These are phyloP conservation scores for Xylaria venustula DNA, from an alignment of 495 filamentous ascomycete genomes.

Conservation along the genomic window DNA sequence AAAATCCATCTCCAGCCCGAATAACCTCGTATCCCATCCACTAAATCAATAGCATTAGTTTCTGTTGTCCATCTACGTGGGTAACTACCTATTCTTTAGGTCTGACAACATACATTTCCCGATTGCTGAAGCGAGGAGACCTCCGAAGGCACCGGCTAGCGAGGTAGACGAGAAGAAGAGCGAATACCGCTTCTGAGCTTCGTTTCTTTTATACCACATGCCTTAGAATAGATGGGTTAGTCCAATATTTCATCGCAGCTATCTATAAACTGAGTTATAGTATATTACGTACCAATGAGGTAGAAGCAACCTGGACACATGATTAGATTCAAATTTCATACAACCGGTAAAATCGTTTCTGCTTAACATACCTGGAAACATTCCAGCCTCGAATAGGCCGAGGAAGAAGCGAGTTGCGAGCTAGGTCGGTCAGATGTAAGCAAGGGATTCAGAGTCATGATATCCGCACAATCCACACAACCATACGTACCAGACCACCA, in stretches of 20 bases:
- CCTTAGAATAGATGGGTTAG: constrained; percentile 33
- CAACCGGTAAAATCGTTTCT: constrained; percentile 21
- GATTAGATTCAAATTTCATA: background rate
- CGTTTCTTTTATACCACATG: constrained; percentile 86
- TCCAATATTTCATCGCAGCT: background rate
- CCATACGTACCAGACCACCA: constrained; percentile 54
- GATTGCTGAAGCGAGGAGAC: constrained; percentile 77
- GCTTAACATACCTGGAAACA: constrained; percentile 64
- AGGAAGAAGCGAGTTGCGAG: constrained; percentile 84
- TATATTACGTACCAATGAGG: constrained; percentile 47
- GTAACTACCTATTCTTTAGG: background rate
- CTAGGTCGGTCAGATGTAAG: constrained; percentile 6
- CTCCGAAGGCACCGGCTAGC: constrained; percentile 84
- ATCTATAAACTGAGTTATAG: background rate
- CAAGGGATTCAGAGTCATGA: background rate
- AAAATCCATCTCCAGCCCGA: constrained; percentile 86
- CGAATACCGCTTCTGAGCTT: constrained; percentile 84
- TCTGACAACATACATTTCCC: constrained; percentile 56
- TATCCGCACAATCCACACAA: background rate
- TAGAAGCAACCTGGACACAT: constrained; percentile 64
- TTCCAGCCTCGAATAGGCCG: constrained; percentile 83
- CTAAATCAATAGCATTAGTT: constrained; percentile 20
- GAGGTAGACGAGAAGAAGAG: constrained; percentile 87
- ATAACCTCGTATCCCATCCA: constrained; percentile 67
- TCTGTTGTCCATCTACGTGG: background rate